These are phyloP conservation scores for Gilbertella persicaria DNA, from an alignment of 371 early-diverging fungal genomes.

Conservation along the genomic window DNA sequence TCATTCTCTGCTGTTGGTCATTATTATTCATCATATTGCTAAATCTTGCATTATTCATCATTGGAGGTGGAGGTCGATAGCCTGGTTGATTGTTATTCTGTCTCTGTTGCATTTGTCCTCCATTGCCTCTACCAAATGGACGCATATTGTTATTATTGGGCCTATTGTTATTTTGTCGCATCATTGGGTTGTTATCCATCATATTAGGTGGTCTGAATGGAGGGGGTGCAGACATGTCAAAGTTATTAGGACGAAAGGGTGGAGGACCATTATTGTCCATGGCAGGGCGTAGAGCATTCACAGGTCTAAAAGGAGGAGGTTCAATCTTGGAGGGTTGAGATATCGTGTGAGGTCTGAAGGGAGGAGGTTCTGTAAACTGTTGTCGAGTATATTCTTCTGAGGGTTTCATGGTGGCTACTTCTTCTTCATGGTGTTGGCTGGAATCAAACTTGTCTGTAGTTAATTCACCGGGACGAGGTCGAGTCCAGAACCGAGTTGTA, in stretches of 20 bases:
- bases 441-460: constrained; percentile 62
- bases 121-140: constrained; percentile 9
- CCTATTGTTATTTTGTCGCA: constrained; percentile 11
- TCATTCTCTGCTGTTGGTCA: constrained; percentile 8
- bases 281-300: constrained; percentile 11
- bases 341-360: constrained; percentile 45
- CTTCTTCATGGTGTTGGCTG: constrained; percentile 56
- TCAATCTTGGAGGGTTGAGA: constrained; percentile 38
- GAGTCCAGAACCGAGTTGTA: constrained; percentile 98
- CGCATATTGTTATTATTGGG: constrained; percentile 10
- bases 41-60: constrained; percentile 15
- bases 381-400: constrained; percentile 43
- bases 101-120: constrained; percentile 10
- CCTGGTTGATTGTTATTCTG: constrained; percentile 12
- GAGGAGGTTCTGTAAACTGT: constrained; percentile 44
- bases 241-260: constrained; percentile 29
- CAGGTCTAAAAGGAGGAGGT: constrained; percentile 43
- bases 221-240: constrained; percentile 15
- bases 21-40: constrained; percentile 4
- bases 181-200: constrained; percentile 14
- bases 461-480: constrained; percentile 92
- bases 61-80: constrained; percentile 21
- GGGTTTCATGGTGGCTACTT: constrained; percentile 24
- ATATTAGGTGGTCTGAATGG: constrained; percentile 24
- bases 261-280: constrained; percentile 31